Evolutionary conservation across 345 rosid genomes (phyloP), one percentile per base, ranked within the genome.

Genomic region (Eucalyptus cladocalyx): DNA sequence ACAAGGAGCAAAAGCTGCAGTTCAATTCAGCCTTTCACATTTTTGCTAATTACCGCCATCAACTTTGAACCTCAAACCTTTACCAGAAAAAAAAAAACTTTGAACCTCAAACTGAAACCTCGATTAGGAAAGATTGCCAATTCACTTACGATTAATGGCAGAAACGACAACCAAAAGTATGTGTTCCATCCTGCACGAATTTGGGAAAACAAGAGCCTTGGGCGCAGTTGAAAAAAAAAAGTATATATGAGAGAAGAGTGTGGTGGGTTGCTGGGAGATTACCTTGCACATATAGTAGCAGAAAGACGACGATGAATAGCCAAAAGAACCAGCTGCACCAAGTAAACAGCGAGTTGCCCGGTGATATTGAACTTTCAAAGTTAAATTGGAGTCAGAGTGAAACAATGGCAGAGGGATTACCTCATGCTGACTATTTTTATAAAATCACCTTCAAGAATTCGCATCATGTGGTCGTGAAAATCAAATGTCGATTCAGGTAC

Each of bases 91-190:
- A n/a, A n/a, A n/a, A n/a, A n/a, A 42, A 56, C 87, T 56, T n/a
- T 26, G 19, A 86, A 72, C 28, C 83, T 32, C 45, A 86, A 50
- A 50, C 45, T 21, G 26, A 32, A 34, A 28, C 17, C 65, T n/a
- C 28, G 62, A 32, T 48, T n/a, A 86, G 45, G 87, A 58, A 24
- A 50, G 43, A 86, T 37, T 50, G 62, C 62, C 49, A 49, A 60
- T 87, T 24, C 49, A 94, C 99, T 97, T 93, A 97, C 99, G 62
- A 90, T 87, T 56, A 97, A 54, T 12, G 99, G 99, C 87, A 97
- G 92, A 93, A 97, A 96, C 65, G 99, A 94, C 32, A 97, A 88
- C 99, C 99, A 97, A 88, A 97, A 97, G 88, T 93, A 97, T 0
- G 96, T 90, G 90, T 97, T 96, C 99, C 99, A 97, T 62, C 99